A percentile compares a stretch with the other conserved stretches of the same genome.
Conservation (phyloP, 371 early-diverging fungal species). For the Saksenaea oblongispora region DNA sequence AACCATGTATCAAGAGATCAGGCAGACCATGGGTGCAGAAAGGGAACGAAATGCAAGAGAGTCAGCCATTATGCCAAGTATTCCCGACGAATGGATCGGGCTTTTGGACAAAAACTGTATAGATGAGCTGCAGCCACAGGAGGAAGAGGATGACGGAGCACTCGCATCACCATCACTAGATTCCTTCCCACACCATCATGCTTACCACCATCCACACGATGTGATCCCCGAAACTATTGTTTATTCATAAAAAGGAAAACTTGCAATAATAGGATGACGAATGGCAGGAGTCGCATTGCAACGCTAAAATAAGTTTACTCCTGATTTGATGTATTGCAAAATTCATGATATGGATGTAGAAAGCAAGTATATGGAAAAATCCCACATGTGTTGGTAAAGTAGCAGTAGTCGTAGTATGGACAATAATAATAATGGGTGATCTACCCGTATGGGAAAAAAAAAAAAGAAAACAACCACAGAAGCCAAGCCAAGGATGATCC, state of each 20-base stretch:
- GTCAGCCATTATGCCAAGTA: constrained; percentile 37
- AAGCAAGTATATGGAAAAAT: background rate
- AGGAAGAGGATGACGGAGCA: too few relatives aligned
- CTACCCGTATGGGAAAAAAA: too few relatives aligned
- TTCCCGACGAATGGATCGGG: constrained; percentile 55
- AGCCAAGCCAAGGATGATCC: too few relatives aligned
- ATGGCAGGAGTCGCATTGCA: background rate
- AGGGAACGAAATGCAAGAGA: constrained; percentile 28
- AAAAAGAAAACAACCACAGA: too few relatives aligned
- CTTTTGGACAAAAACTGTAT: constrained; percentile 33
- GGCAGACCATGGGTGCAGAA: constrained; percentile 32
- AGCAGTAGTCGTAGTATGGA: too few relatives aligned
- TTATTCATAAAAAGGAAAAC: background rate
- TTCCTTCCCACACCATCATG: too few relatives aligned
- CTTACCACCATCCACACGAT: background rate
- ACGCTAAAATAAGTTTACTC: background rate
- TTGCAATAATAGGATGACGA: background rate
- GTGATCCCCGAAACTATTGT: background rate
- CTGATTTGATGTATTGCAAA: background rate
- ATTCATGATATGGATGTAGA: background rate
- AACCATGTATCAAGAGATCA: constrained; percentile 29
- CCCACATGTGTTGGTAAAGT: too few relatives aligned
- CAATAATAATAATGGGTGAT: too few relatives aligned
- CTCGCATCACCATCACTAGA: too few relatives aligned
- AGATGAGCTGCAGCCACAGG: background rate